phyloP scores from a whole-genome alignment of 2,329 filamentous ascomycete species.

The Trichoderma atroviride region DNA sequence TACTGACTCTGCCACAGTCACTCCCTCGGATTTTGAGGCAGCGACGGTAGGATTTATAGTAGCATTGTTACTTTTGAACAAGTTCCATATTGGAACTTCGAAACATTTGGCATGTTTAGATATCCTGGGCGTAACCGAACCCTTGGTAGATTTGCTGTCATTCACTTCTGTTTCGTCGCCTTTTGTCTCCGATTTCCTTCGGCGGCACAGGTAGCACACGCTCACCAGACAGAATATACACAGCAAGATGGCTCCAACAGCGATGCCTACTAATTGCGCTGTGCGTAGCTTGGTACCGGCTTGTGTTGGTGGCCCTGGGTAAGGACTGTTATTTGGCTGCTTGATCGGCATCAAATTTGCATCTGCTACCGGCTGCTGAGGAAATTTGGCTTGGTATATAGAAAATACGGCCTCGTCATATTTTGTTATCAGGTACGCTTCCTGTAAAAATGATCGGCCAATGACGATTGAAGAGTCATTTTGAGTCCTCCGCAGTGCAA shows the following conservation, averaged over 20 bases:
- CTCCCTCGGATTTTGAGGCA: slow-evolving; percentile 36
- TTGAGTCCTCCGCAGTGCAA: slow-evolving; percentile 62
- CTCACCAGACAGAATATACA: slow-evolving; percentile 35
- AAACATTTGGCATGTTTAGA: slow-evolving; percentile 42
- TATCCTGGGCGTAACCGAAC: slow-evolving; percentile 33
- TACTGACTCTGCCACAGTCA: slow-evolving; percentile 50
- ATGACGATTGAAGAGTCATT: slow-evolving; percentile 61
- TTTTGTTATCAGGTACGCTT: slow-evolving; percentile 62
- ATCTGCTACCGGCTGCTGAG: slow-evolving; percentile 45
- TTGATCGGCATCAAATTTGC: slow-evolving; percentile 48
- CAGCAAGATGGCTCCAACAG: slow-evolving; percentile 46
- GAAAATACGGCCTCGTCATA: slow-evolving; percentile 59
- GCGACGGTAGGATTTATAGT: slow-evolving; percentile 33
- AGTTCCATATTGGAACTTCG: slow-evolving; percentile 45
- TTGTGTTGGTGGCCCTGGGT: slow-evolving; percentile 42
- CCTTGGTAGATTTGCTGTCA: slow-evolving; percentile 41
- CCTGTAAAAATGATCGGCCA: slow-evolving; percentile 70
- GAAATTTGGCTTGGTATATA: slow-evolving; percentile 58
- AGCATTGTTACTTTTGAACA: slow-evolving; percentile 32
- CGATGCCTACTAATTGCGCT: slow-evolving; percentile 50
- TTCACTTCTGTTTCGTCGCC: slow-evolving; percentile 41
- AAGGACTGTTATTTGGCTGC: slow-evolving; percentile 50
- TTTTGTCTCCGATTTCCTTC: slow-evolving; percentile 35
- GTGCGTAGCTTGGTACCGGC: slow-evolving; percentile 40
- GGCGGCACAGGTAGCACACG: slow-evolving; percentile 41